Conservation (phyloP, 1,284 basidiomycete species). For the Ceratobasidium sp. region DNA sequence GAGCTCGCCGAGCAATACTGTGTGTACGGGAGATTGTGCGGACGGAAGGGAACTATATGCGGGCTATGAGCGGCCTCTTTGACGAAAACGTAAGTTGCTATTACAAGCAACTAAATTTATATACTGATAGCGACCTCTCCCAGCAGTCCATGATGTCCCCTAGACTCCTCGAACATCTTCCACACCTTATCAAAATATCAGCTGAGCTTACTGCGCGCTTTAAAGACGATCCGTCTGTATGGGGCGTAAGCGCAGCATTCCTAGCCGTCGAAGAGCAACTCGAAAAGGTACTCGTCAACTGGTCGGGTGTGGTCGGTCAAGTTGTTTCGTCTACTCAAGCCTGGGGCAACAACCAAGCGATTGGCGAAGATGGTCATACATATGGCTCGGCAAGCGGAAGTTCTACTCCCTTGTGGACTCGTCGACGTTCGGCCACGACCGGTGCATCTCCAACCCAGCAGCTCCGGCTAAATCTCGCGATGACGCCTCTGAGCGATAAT, state of each 20-base stretch:
- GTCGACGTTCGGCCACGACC: slow-evolving; percentile 13
- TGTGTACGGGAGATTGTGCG: slow-evolving; percentile 72
- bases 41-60: slow-evolving; percentile 74
- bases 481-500: background rate
- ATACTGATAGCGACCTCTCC: background rate
- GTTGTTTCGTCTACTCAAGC: slow-evolving; percentile 61
- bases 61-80: slow-evolving; percentile 64
- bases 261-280: slow-evolving; percentile 67
- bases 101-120: slow-evolving; percentile 51
- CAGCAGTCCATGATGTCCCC: slow-evolving; percentile 47
- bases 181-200: slow-evolving; percentile 65
- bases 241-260: slow-evolving; percentile 71
- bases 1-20: slow-evolving; percentile 70
- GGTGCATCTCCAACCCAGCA: background rate
- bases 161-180: slow-evolving; percentile 67
- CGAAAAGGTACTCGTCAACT: slow-evolving; percentile 69
- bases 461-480: background rate
- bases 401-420: slow-evolving; percentile 18
- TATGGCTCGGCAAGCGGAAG: slow-evolving; percentile 47
- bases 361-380: slow-evolving; percentile 34
- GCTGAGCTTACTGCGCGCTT: slow-evolving; percentile 64
- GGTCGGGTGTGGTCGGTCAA: slow-evolving; percentile 74
- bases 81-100: slow-evolving; percentile 58
- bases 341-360: background rate
- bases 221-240: slow-evolving; percentile 70